A percentile compares a stretch with the other conserved stretches of the same genome.
These are phyloP conservation scores for Arthrobotrys musiformis DNA, from an alignment of 2,329 filamentous ascomycete species.

Conservation along the genomic window DNA sequence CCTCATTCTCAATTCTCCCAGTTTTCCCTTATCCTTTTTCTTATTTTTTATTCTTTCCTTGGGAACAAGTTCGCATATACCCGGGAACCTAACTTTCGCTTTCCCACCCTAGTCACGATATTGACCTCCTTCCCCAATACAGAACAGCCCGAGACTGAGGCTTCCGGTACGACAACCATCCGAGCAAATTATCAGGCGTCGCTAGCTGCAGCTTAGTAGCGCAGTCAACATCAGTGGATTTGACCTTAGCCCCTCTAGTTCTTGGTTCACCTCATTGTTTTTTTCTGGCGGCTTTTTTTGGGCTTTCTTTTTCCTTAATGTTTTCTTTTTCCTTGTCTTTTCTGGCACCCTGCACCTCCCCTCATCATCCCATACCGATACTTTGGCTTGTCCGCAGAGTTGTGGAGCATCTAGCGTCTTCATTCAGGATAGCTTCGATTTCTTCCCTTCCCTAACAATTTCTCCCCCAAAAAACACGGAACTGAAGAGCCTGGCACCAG, in stretches of 20 bases:
- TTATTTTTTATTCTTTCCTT: conserved; percentile 4
- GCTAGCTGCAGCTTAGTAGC: conserved; percentile 52
- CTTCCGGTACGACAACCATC: conserved; percentile 52
- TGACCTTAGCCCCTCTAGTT: conserved; percentile 40
- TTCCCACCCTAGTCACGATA: conserved; percentile 38
- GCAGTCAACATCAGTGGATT: conserved; percentile 39
- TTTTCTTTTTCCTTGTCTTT: conserved; percentile 2
- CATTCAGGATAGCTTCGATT: conserved; percentile 55
- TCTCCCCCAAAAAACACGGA: conserved; percentile 54
- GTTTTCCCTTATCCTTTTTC: conserved; percentile 1
- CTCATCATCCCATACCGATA: conserved; percentile 47
- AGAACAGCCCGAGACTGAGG: conserved; percentile 37
- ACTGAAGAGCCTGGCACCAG: conserved; percentile 41
- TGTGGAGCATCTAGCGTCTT: conserved; percentile 55
- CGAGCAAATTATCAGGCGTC: conserved; percentile 55
- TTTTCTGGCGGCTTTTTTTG: conserved; percentile 21
- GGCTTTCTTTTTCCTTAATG: conserved; percentile 24
- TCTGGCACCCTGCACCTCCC: conserved; percentile 43
- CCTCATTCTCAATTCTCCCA: background rate
- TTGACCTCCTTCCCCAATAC: conserved; percentile 49
- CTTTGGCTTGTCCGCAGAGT: conserved; percentile 54
- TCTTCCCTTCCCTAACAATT: conserved; percentile 54
- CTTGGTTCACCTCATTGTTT: conserved; percentile 42
- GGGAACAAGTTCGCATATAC: conserved; percentile 42
- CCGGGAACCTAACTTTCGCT: conserved; percentile 48